Evolutionary conservation across 768 basidiomycete genomes (phyloP), one percentile per base, ranked within the genome.

Genomic region (Tricholoma sp.): DNA sequence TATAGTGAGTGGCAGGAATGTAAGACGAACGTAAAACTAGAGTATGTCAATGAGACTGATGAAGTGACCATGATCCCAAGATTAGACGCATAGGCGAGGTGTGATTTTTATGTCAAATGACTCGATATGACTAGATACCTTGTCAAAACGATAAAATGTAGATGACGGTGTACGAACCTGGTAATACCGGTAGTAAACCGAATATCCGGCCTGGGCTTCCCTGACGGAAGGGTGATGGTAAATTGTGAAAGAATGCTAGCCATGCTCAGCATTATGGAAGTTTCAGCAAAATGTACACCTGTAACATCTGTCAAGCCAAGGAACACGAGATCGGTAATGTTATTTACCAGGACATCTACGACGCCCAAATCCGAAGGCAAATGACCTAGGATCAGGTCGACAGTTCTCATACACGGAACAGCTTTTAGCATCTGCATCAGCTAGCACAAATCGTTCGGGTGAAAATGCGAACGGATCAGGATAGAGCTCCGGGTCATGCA

Each of bases 401-500:
- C 15, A 24, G 28, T 47, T 28, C 5, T n/a, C 28, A 32, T 31
- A n/a, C 2, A 2, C 5, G 8, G 47, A 31, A 31, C 5, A 8
- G 28, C 6, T 7, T 48, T 31, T 29, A 6, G 29, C 28, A 32
- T 32, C 28, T 13, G 5, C 0, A 29, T 47, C n/a, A 1, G 10
- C n/a, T n/a, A 56, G 29, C 9, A 65, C n/a, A 36, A 73, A 73
- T 10, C 77, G 67, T 15, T 69, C 68, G 1, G 79, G 79, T 45
- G 69, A 61, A 58, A 80, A 80, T 0, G 18, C 50, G 39, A 68
- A 66, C 1, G 79, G 77, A 34, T 76, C 62, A 0, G 77, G 74
- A 62, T 75, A 80, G 10, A 72, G 57, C 0, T 64, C 54, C 0
- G 70, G 66, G 60, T 83, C 76, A n/a, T 73, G 73, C 31, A 78